Conservation (phyloP, 202 grass and related monocot species). For the Saccharum hybrid region DNA sequence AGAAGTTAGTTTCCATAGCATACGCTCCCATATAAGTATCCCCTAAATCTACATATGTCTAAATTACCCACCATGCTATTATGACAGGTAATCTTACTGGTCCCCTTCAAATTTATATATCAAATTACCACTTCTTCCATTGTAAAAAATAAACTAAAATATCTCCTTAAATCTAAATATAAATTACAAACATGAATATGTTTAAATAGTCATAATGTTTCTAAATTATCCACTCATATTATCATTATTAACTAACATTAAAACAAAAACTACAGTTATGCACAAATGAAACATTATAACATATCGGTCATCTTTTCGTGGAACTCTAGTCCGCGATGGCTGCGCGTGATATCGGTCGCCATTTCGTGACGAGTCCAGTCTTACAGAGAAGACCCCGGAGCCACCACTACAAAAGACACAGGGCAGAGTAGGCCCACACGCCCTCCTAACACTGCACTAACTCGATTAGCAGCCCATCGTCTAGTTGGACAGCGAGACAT, state of each 20-base stretch:
- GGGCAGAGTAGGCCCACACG: neutral
- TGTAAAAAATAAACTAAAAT: too few species aligned
- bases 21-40: too few species aligned
- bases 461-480: neutral
- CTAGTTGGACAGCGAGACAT: neutral
- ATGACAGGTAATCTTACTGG: too few species aligned
- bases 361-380: neutral
- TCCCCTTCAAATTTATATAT: too few species aligned
- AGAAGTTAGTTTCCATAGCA: too few species aligned
- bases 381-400: neutral
- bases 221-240: neutral
- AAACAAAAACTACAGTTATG: neutral
- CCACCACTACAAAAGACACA: neutral
- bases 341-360: neutral
- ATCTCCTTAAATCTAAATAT: neutral
- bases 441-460: constrained; percentile 23
- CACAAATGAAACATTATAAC: neutral
- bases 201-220: neutral
- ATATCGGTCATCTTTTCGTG: neutral
- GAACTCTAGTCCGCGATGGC: neutral
- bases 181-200: neutral
- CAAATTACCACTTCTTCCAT: too few species aligned
- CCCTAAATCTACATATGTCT: too few species aligned
- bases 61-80: too few species aligned
- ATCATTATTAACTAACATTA: neutral